Conservation (phyloP, 192 early-diverging fungal genomes). For the Gigaspora rosea region DNA sequence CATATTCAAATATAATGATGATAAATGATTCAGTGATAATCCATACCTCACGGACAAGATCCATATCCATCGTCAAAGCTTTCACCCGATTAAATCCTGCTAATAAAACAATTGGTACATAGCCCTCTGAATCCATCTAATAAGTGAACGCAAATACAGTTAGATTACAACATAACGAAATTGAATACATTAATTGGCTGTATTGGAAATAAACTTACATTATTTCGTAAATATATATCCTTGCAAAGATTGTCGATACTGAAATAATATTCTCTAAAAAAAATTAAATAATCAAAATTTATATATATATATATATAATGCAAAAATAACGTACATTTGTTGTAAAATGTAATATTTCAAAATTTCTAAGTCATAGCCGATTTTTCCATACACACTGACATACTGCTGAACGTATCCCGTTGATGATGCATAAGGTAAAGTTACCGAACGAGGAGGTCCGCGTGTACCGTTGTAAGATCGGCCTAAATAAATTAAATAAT, state of each 20-base stretch:
- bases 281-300: conserved; percentile 9
- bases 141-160: too few relatives aligned
- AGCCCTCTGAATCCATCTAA: conserved; percentile 89
- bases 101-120: conserved; percentile 75
- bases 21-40: conserved; percentile 35
- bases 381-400: conserved; percentile 16
- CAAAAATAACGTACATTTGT: conserved; percentile 53
- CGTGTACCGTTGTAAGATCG: conserved; percentile 24
- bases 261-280: conserved; percentile 92
- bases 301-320: background rate
- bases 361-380: conserved; percentile 42
- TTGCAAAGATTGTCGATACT: conserved; percentile 96
- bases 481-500: conserved; percentile 1
- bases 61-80: conserved; percentile 65
- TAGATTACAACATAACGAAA: background rate
- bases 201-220: conserved; percentile 33
- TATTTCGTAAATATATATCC: conserved; percentile 88
- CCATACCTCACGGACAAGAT: conserved; percentile 61
- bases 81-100: conserved; percentile 90
- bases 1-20: background rate
- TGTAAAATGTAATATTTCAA: conserved; percentile 61
- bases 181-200: background rate
- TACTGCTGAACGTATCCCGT: background rate
- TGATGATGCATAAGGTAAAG: conserved; percentile 11
- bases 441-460: conserved; percentile 20